Evolutionary conservation across 257 asterid species (phyloP).

Genomic region (Penstemon newberryi): DNA sequence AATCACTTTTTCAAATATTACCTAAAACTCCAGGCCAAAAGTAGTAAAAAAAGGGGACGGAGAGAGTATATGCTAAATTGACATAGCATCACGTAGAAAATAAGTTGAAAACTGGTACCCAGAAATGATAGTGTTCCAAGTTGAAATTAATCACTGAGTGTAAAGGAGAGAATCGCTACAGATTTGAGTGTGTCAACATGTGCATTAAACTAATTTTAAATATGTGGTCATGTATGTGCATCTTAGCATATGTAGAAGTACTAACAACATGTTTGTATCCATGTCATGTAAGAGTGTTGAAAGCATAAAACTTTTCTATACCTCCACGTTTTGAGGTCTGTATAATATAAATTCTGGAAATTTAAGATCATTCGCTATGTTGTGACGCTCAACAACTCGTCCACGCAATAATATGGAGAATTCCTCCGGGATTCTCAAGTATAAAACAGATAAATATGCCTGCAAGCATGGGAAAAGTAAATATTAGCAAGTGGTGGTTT

Average conservation of each 20-base stretch:
- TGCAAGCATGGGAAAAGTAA: slow-evolving; percentile 39
- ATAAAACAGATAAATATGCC: slow-evolving; percentile 85
- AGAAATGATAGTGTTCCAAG: slow-evolving; percentile 13
- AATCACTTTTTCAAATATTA: too few relatives aligned
- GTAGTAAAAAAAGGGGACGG: too few relatives aligned
- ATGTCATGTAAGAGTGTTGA: slow-evolving; percentile 14
- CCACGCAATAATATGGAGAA: slow-evolving; percentile 73
- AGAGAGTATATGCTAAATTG: too few relatives aligned
- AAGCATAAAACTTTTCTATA: slow-evolving; percentile 30
- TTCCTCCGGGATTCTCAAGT: slow-evolving; percentile 56
- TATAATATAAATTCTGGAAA: slow-evolving; percentile 73
- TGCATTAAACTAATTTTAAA: neutral
- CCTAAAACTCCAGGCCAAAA: too few relatives aligned
- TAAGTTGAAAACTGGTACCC: neutral
- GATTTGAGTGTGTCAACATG: neutral
- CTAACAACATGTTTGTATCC: neutral
- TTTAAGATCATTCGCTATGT: slow-evolving; percentile 74
- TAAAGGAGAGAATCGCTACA: neutral
- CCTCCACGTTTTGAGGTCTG: slow-evolving; percentile 68
- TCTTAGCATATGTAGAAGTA: slow-evolving; percentile 4
- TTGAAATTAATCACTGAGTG: too few relatives aligned
- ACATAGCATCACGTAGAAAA: neutral
- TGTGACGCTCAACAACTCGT: slow-evolving; percentile 60
- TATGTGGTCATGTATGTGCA: slow-evolving; percentile 19
- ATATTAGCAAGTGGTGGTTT: slow-evolving; percentile 25